Base-by-base conservation (phyloP, 2,329 filamentous ascomycete genomes). In the Sporothrix inflata region DNA sequence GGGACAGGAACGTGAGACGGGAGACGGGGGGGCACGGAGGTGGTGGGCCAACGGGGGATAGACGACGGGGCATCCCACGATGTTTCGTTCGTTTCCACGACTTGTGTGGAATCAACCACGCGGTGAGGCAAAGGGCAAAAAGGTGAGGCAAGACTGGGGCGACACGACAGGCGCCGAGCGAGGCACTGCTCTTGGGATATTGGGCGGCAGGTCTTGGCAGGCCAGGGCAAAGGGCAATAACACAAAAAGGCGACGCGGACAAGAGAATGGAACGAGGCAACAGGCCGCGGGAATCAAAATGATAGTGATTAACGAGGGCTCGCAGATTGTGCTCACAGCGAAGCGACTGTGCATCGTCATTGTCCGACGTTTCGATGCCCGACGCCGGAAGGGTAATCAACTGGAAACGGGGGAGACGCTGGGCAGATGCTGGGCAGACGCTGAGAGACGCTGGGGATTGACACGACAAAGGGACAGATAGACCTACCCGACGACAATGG, bases 121-220 rank as follows among this genome's bases (percentile, higher is more conserved):
- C n/a, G 34, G 24, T 16, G 16, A 14, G 12, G 14, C 4, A 11
- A 30, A 21, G 27, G 27, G n/a, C 19, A 40, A n/a, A 49, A 34
- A 66, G 27, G 45, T 34, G 42, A 49, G 27, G 63, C 63, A 49
- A 49, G 63, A 19, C 42, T 49, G 63, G 63, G 27, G 63, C 24
- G 6, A 49, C 45, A 66, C 42, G 45, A 49, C 63, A 66, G 60
- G 42, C 42, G 42, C 63, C 24, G 40, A 66, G 63, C 24, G 63
- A 66, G 61, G 61, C 38, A 66, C 38, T 66, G 42, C 40, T 66
- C 63, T 49, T 45, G 60, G 38, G 38, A 16, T 65, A 65, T 65
- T 65, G 38, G 60, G 21, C 21, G 21, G 40, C n/a, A 65, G 38
- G 60, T 65, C 60, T 65, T 49, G 63, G 63, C 63, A 66, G 40